phyloP scores from a whole-genome alignment of 2,329 filamentous ascomycete genomes.

The Scedosporium apiospermum region DNA sequence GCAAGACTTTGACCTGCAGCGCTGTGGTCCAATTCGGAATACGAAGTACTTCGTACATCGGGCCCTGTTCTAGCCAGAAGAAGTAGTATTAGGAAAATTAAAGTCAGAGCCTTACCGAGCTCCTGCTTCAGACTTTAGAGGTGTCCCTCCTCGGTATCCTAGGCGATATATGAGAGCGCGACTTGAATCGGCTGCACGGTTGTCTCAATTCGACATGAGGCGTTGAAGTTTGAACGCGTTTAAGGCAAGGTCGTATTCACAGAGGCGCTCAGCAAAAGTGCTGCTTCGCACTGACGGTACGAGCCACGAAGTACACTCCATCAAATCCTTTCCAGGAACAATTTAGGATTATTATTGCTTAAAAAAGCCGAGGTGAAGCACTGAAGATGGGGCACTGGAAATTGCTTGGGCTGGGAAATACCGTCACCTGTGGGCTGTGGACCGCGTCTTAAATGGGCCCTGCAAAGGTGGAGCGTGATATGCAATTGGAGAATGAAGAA shows the following conservation, averaged over 20 bases:
- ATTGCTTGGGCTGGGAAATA: neutral
- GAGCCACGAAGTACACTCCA: neutral
- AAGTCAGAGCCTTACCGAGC: neutral
- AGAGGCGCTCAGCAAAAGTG: neutral
- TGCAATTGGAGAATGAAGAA: neutral
- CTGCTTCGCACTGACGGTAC: neutral
- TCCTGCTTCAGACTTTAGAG: neutral
- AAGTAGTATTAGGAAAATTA: too few relatives aligned
- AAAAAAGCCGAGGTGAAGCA: neutral
- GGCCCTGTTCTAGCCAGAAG: too few relatives aligned
- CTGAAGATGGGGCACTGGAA: neutral
- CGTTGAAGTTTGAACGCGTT: neutral
- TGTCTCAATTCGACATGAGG: neutral
- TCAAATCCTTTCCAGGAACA: neutral
- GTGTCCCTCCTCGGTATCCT: neutral
- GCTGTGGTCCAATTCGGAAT: too few relatives aligned
- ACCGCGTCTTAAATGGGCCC: neutral
- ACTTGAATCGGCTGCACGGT: neutral
- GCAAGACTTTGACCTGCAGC: too few relatives aligned
- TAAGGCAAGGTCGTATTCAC: neutral
- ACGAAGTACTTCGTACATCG: too few relatives aligned
- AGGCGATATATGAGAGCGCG: neutral
- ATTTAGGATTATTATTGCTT: neutral
- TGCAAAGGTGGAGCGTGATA: neutral
- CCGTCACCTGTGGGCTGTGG: neutral